phyloP scores from a whole-genome alignment of 2,329 filamentous ascomycete species.

The Aspergillus candidus region DNA sequence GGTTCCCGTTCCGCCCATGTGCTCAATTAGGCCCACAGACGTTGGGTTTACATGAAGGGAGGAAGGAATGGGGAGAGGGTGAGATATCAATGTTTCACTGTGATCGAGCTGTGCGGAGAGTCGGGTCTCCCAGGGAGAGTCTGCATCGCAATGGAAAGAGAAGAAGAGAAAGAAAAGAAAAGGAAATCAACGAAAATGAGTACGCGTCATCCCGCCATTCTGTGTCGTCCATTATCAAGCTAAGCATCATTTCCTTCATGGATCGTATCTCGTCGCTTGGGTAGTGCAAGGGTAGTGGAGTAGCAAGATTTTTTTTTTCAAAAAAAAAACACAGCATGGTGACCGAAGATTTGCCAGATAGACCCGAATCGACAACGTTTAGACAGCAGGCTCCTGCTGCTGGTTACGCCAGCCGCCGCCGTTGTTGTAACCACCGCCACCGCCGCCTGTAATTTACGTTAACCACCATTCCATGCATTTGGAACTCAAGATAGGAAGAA shows the following conservation, averaged over 20 bases:
- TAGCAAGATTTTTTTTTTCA: neutral
- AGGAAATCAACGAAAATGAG: conserved; percentile 1
- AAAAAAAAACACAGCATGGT: conserved; percentile 10
- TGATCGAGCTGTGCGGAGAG: too few relatives aligned
- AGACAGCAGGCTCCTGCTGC: conserved; percentile 10
- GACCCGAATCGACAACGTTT: too few relatives aligned
- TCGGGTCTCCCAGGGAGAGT: neutral
- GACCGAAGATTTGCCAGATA: neutral
- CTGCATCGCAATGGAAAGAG: neutral
- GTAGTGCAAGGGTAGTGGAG: neutral
- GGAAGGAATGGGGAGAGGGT: neutral
- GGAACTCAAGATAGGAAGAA: conserved; percentile 2
- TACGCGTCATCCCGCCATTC: conserved; percentile 1
- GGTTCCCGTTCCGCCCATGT: too few relatives aligned
- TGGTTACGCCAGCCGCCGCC: conserved; percentile 28
- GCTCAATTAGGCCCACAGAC: too few relatives aligned
- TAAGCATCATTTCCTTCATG: conserved; percentile 1
- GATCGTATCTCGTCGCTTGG: conserved; percentile 3
- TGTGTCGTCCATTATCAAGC: conserved; percentile 1
- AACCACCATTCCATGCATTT: too few relatives aligned
- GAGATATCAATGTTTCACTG: neutral
- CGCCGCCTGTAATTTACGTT: conserved; percentile 13
- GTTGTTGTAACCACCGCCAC: conserved; percentile 24
- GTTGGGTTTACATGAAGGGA: too few relatives aligned
- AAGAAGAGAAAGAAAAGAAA: neutral